Percentiles rank a stretch among this genome's conserved stretches.
Conservation (phyloP, 441 rosid genomes). For the Jatropha podagrica region DNA sequence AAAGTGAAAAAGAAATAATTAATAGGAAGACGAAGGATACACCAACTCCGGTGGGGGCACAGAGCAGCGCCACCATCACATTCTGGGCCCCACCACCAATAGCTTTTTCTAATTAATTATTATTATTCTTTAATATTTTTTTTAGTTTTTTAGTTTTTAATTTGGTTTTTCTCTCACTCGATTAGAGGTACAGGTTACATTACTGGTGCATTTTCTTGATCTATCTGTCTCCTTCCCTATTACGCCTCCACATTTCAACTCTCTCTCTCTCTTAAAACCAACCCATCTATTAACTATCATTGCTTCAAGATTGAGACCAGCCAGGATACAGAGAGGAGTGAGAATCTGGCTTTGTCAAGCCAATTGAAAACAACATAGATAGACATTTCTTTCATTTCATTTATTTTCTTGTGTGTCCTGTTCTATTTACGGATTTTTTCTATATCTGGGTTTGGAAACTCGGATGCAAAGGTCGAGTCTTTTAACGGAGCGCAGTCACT, state of each 20-base stretch:
- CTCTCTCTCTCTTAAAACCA: constrained; percentile 21
- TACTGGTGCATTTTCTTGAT: neutral
- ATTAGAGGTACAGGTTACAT: neutral
- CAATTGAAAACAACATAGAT: constrained; percentile 10
- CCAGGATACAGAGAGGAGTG: constrained; percentile 31
- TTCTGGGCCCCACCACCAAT: constrained; percentile 36
- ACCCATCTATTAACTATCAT: constrained; percentile 10
- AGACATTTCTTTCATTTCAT: neutral
- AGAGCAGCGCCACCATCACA: constrained; percentile 49
- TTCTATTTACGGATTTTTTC: neutral
- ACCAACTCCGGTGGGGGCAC: constrained; percentile 42
- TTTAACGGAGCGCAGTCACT: neutral
- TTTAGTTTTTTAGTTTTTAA: neutral
- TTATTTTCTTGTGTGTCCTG: constrained; percentile 13
- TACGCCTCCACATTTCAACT: constrained; percentile 24
- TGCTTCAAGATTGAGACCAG: constrained; percentile 32
- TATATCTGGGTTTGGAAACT: constrained; percentile 17
- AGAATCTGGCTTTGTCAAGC: constrained; percentile 23
- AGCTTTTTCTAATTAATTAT: neutral
- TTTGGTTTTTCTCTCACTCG: neutral
- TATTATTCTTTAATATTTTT: neutral
- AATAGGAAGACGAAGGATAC: constrained; percentile 5
- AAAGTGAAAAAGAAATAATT: neutral
- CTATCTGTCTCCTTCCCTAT: constrained; percentile 29
- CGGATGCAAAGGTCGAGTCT: constrained; percentile 35